Evolutionary conservation across 495 filamentous ascomycete genomes (phyloP), one percentile per base, ranked within the genome.

Genomic region (Barbatosphaeria neglecta): DNA sequence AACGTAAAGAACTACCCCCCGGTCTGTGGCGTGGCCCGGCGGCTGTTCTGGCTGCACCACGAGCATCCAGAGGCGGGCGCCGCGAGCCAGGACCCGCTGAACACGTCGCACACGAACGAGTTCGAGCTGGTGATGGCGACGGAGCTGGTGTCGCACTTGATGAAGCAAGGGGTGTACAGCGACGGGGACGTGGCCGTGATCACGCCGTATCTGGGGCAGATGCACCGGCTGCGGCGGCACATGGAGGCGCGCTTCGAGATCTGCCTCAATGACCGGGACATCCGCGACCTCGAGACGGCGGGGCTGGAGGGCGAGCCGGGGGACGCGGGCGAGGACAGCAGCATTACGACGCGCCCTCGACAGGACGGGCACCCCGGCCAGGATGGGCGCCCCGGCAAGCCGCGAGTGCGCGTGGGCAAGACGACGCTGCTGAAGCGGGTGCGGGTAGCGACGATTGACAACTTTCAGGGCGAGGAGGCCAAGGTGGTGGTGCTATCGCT

Each of bases 401-500:
- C 22, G 8, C 19, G 48, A 13, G 50, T 45, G 4, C 10, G 23
- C 20, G 19, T 47, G 22, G 47, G 62, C 40, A 79, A 78, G 52
- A 72, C 65, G 18, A 75, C 65, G 0, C 64, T 89, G 1, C 51
- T 81, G 0, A 68, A 82, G n/a, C 66, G 68, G 11, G 61, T 93
- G 2, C 68, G 82, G 22, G 58, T 87, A 6, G 83, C 87, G n/a
- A 92, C 83, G 0, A 78, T 93, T n/a, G 87, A 92, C 58, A 90
- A 87, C 54, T 90, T 90, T 47, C 85, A 89, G 53, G 84, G 84
- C 6, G 86, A 92, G 57, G 84, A 92, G 54, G 84, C 84, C 13
- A 84, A 86, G 44, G 71, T 90, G 3, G 72, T 92, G 9, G 68
- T 92, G n/a, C 71, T 93, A n/a, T 90, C 86, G 0, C 63, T 92